Percentiles rank a stretch among this genome's conserved stretches.
Conservation (phyloP, 192 early-diverging fungal genomes). For the Kickxella alabastrina region DNA sequence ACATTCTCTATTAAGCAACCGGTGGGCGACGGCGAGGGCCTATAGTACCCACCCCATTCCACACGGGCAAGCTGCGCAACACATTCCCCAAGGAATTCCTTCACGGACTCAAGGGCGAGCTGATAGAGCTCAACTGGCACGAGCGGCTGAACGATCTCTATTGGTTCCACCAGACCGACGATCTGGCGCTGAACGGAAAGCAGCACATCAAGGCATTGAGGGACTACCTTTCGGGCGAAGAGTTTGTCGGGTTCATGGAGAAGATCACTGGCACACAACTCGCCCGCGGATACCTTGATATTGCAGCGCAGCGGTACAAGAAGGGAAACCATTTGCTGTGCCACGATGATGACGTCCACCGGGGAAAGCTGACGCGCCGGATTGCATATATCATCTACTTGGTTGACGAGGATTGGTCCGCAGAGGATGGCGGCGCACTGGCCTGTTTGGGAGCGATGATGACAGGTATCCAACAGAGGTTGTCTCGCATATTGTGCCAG, state of each 20-base stretch:
- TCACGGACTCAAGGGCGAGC: constrained; percentile 15
- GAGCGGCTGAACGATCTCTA: constrained; percentile 65
- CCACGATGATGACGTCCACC: constrained; percentile 72
- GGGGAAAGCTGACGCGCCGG: constrained; percentile 53
- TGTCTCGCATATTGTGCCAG: constrained; percentile 46
- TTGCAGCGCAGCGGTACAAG: constrained; percentile 66
- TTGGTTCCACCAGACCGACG: constrained; percentile 65
- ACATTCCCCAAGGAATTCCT: constrained; percentile 20
- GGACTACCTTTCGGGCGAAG: constrained; percentile 57
- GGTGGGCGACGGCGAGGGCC: constrained; percentile 5
- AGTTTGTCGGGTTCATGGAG: constrained; percentile 60
- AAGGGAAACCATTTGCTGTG: constrained; percentile 61
- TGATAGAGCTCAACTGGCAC: constrained; percentile 28
- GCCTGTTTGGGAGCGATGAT: constrained; percentile 56
- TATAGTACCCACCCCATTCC: constrained; percentile 23
- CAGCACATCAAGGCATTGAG: constrained; percentile 52
- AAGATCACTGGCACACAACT: constrained; percentile 60
- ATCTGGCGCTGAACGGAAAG: constrained; percentile 49
- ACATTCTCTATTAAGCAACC: not conserved
- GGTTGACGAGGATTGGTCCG: constrained; percentile 62
- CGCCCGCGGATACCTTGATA: constrained; percentile 56
- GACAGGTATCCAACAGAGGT: constrained; percentile 51
- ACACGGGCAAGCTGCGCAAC: constrained; percentile 24
- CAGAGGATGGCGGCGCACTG: constrained; percentile 60
- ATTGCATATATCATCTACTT: constrained; percentile 74